Evolutionary conservation across 164 flowering plant genomes (phyloP), one percentile per base, ranked within the genome.

Genomic region (Amborella trichopoda): DNA sequence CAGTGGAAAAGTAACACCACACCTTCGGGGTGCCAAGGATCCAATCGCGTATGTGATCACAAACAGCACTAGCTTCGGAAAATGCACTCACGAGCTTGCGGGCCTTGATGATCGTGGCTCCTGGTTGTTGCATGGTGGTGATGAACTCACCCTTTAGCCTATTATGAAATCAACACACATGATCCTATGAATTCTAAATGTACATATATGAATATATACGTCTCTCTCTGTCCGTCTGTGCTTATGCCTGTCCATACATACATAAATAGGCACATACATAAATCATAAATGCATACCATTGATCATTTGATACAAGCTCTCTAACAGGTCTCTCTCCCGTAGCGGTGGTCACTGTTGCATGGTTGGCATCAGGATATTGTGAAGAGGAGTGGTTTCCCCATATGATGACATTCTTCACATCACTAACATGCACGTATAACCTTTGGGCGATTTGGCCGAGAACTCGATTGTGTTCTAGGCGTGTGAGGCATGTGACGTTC

Each of bases 381-480:
- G 88, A 77, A 21, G 97, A 89, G 26, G 95, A 85, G 51, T 89
- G 97, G 53, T 80, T 85, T 1, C 97, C 95, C 97, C 95, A 89
- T 42, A 89, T 78, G 50, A 83, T 75, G 2, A 64, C 86, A 56
- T 89, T 89, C 50, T 83, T 85, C 49, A 85, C 94, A 52, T 76
- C 70, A 34, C 67, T 52, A 19, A 83, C 97, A 6, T 63, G 66
- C 21, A 77, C 74, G 26, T 75, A 60, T 38, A 89, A 66, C 65
- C 56, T 75, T 55, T 89, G 88, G 1, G 95, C 67, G 47, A 89
- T 64, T 64, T 78, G 95, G 25, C 80, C 86, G 4, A 85, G 65
- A 30, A 95, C 95, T 37, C 97, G 61, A 53, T 89, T 89, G 55
- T 89, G 97, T 59, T 89, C 94, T 19, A 89, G 81, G 53, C 94